Percentiles rank a stretch among this genome's conserved stretches.
Conservation (phyloP, 2,329 filamentous ascomycete species). For the Diaporthe vaccinii region DNA sequence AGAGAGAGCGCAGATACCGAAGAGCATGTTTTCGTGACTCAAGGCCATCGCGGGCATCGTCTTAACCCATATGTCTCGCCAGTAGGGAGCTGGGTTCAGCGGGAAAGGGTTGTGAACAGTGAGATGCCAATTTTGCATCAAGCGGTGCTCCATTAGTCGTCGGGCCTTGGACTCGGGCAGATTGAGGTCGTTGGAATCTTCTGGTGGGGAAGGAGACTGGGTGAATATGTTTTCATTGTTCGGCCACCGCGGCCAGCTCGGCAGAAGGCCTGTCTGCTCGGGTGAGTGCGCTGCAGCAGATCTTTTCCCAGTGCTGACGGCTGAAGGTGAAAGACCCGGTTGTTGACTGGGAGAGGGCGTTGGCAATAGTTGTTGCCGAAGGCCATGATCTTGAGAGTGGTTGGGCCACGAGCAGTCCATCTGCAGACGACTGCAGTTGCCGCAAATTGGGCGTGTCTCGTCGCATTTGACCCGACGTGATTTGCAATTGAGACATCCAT, state of each 20-base stretch:
- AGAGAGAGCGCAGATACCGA: slow-evolving; percentile 45
- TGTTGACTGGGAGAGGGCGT: slow-evolving; percentile 29
- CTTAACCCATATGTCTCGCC: slow-evolving; percentile 43
- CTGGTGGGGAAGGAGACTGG: not conserved
- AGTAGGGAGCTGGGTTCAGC: slow-evolving; percentile 41
- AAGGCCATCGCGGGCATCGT: slow-evolving; percentile 44
- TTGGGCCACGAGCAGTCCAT: slow-evolving; percentile 45
- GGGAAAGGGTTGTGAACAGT: slow-evolving; percentile 42
- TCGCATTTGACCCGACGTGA: slow-evolving; percentile 49
- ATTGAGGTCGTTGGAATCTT: slow-evolving; percentile 34
- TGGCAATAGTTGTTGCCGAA: not conserved
- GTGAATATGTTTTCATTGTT: slow-evolving; percentile 31
- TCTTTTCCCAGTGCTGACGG: not conserved
- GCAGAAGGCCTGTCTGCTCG: slow-evolving; percentile 11
- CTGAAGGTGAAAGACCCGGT: slow-evolving; percentile 7
- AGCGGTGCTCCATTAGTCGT: slow-evolving; percentile 47
- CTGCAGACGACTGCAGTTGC: slow-evolving; percentile 46
- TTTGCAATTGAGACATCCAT: slow-evolving; percentile 50
- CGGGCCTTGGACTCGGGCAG: slow-evolving; percentile 45
- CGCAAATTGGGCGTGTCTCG: slow-evolving; percentile 45
- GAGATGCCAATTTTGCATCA: slow-evolving; percentile 47
- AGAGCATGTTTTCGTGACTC: slow-evolving; percentile 45
- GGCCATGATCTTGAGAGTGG: not conserved
- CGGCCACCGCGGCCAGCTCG: slow-evolving; percentile 36
- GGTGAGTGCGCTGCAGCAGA: slow-evolving; percentile 17